Conservation (phyloP, 192 early-diverging fungal genomes). For the Mortierella claussenii region DNA sequence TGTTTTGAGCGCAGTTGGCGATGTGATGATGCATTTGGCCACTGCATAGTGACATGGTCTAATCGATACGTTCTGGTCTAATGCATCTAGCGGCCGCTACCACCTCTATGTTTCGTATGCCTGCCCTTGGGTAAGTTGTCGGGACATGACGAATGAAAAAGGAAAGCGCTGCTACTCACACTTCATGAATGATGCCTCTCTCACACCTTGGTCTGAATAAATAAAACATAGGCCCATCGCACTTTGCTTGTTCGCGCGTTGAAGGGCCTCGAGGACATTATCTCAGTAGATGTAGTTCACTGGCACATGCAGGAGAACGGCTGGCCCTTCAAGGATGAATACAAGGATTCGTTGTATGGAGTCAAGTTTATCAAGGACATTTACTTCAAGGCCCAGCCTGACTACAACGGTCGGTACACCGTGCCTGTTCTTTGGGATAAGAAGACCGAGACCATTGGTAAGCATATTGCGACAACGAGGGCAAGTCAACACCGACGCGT, state of each 20-base stretch:
- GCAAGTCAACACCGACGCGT: too few species aligned
- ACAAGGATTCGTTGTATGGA: conserved; percentile 81
- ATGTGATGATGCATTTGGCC: too few species aligned
- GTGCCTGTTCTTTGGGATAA: conserved; percentile 99
- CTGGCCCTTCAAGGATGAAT: conserved; percentile 80
- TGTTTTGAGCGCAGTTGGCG: too few species aligned
- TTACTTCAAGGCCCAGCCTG: conserved; percentile 90
- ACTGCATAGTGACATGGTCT: too few species aligned
- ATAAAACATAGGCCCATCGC: conserved; percentile 80
- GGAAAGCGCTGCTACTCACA: too few species aligned
- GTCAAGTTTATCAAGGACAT: conserved; percentile 84
- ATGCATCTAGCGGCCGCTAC: conserved; percentile 46
- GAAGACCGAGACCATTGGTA: conserved; percentile 87
- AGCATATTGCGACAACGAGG: too few species aligned
- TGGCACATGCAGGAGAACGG: conserved; percentile 81
- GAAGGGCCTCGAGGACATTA: conserved; percentile 88
- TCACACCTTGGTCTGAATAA: not conserved
- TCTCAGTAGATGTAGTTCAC: conserved; percentile 89
- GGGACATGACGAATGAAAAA: too few species aligned
- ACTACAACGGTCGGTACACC: conserved; percentile 83
- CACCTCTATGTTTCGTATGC: conserved; percentile 42
- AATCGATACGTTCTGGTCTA: too few species aligned
- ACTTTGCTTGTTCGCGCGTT: conserved; percentile 87
- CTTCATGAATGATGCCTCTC: too few species aligned
- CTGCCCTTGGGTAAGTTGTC: conserved; percentile 40